Evolutionary conservation across 495 filamentous ascomycete species (phyloP).

Genomic region (Aspergillus bridgeri): DNA sequence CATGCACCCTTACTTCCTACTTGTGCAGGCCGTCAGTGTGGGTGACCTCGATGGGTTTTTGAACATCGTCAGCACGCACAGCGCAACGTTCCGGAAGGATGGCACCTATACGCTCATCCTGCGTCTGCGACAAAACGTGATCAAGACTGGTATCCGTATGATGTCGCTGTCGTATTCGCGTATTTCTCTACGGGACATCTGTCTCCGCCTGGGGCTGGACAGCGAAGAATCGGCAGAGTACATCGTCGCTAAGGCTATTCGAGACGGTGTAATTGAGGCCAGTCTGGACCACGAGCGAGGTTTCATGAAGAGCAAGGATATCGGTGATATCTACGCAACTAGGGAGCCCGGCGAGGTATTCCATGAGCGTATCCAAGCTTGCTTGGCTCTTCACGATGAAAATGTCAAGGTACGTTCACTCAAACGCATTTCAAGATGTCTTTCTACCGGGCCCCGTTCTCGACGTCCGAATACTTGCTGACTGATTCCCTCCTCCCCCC

Average conservation of each 20-base stretch:
- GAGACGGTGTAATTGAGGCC: conserved; percentile 97
- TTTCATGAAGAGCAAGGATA: conserved; percentile 97
- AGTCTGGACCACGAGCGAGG: conserved; percentile 89
- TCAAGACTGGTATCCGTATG: conserved; percentile 98
- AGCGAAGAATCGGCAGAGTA: conserved; percentile 97
- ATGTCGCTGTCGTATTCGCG: conserved; percentile 97
- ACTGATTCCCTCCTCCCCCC: conserved; percentile 9
- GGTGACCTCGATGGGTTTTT: conserved; percentile 92
- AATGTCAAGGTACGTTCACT: conserved; percentile 86
- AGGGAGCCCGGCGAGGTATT: conserved; percentile 94
- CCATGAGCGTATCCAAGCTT: conserved; percentile 91
- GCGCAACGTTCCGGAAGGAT: conserved; percentile 82
- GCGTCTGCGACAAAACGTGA: conserved; percentile 94
- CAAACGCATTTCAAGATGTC: too few species aligned
- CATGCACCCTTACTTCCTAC: conserved; percentile 84
- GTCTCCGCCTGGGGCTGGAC: conserved; percentile 86
- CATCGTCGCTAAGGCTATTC: conserved; percentile 97
- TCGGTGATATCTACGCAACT: conserved; percentile 92
- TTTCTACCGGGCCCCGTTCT: neutral
- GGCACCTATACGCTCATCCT: conserved; percentile 94
- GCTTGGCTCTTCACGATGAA: conserved; percentile 88
- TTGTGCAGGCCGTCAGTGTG: conserved; percentile 91
- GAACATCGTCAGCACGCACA: conserved; percentile 73
- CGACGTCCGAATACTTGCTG: conserved; percentile 14
- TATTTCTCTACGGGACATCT: conserved; percentile 97